Percentiles rank a stretch among this genome's conserved stretches.
Evolutionary conservation across 768 basidiomycete genomes (phyloP).

Genomic region (Collybia nuda): DNA sequence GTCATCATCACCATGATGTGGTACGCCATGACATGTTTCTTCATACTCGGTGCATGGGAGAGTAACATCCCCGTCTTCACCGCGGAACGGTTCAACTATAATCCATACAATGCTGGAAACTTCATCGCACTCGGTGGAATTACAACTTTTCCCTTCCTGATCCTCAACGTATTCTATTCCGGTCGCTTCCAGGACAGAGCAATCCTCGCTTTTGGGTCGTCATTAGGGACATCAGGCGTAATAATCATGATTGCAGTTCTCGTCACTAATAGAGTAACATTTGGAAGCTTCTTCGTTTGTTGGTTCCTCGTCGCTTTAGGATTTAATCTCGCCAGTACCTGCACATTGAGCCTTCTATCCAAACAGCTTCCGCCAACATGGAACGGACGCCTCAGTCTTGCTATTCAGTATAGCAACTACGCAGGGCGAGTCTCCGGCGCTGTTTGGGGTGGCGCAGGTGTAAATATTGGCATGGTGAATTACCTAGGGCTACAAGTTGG

Average conservation of each 20-base stretch:
- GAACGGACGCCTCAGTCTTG: conserved; percentile 52
- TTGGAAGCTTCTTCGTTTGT: conserved; percentile 42
- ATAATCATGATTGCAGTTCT: conserved; percentile 10
- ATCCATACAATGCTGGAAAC: conserved; percentile 44
- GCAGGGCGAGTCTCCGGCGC: conserved; percentile 59
- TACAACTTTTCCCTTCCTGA: conserved; percentile 48
- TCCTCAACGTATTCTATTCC: conserved; percentile 45
- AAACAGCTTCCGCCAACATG: conserved; percentile 64
- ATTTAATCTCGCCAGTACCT: conserved; percentile 69
- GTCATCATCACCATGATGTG: conserved; percentile 54
- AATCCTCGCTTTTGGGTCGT: conserved; percentile 39
- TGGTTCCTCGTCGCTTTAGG: conserved; percentile 64
- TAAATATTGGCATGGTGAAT: conserved; percentile 53
- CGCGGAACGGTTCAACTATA: conserved; percentile 35
- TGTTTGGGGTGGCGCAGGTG: conserved; percentile 62
- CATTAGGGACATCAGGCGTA: conserved; percentile 6
- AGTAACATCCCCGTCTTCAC: conserved; percentile 54
- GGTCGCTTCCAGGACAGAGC: conserved; percentile 46
- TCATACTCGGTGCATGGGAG: conserved; percentile 59
- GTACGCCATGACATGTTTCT: conserved; percentile 60
- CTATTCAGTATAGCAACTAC: conserved; percentile 67
- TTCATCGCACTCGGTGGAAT: conserved; percentile 52
- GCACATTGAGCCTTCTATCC: conserved; percentile 60
- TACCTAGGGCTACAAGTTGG: conserved; percentile 58
- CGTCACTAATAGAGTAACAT: conserved; percentile 30